These are phyloP conservation scores for Posidonia australis DNA, from an alignment of 106 monocot genomes.

Conservation along the genomic window DNA sequence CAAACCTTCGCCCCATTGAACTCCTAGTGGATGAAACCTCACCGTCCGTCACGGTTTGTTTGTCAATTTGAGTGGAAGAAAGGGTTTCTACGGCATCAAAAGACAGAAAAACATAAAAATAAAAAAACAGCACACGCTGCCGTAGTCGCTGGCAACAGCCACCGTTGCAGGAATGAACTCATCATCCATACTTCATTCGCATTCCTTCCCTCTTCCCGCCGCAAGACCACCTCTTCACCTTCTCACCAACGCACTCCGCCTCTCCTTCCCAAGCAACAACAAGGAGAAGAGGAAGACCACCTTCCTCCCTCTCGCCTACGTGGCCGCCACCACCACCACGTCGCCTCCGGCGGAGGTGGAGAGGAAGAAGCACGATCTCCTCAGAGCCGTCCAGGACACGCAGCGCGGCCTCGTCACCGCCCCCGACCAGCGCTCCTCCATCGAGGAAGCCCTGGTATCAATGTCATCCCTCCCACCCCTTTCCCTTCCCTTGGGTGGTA, in stretches of 20 bases:
- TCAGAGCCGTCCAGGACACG: conserved; percentile 78
- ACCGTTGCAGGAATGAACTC: too few relatives aligned
- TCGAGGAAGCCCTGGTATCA: conserved; percentile 80
- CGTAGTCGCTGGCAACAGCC: too few relatives aligned
- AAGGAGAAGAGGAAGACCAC: not conserved
- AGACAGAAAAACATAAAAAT: too few relatives aligned
- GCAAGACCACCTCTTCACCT: not conserved
- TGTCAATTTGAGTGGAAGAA: too few relatives aligned
- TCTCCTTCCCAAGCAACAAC: not conserved
- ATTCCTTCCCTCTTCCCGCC: not conserved
- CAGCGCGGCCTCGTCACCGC: conserved; percentile 61
- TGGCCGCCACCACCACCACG: not conserved
- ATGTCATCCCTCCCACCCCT: not conserved
- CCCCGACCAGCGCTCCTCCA: conserved; percentile 67
- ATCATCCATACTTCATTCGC: too few relatives aligned
- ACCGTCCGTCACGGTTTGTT: too few relatives aligned
- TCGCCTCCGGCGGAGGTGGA: conserved; percentile 29
- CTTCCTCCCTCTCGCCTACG: not conserved
- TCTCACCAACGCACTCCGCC: not conserved
- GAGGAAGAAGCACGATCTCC: conserved; percentile 58
- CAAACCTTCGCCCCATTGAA: too few relatives aligned
- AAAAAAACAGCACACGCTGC: too few relatives aligned
- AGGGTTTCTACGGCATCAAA: too few relatives aligned
- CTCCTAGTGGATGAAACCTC: too few relatives aligned
- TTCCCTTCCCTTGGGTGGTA: not conserved